Evolutionary conservation across 2,329 filamentous ascomycete species (phyloP), one percentile per base, ranked within the genome.

Genomic region (Diaporthe helianthi): DNA sequence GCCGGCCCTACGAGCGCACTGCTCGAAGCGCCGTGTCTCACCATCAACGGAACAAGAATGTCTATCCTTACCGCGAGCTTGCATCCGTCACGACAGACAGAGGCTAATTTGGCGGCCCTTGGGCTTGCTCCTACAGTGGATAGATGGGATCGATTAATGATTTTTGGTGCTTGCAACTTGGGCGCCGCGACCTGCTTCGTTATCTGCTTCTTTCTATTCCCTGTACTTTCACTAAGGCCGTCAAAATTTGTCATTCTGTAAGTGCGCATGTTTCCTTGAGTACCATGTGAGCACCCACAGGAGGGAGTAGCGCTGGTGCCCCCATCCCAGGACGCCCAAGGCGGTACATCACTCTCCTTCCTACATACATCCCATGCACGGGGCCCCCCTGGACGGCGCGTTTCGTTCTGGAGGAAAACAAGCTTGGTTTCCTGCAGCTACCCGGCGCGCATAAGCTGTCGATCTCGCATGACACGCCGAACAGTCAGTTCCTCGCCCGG

Each of bases 191-290:
- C 92, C 74, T 95, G 97, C 84, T 98, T 99, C 84, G 89, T 97
- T 79, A 89, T 97, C 76, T 94, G 93, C 85, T 97, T 98, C 83
- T 91, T 91, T 75, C 85, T 98, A 69, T 95, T 97, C 83, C 94
- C 94, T 67, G 86, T 94, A 71, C 86, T 98, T 74, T 87, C 92
- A 74, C 81, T 93, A 73, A 90, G 87, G 79, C 94, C 95, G 74
- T 89, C 92, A 81, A 99, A 98, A 85, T 98, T 99, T 85, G 94
- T 95, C 67, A 94, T 97, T 73, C 81, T 98, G 96, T 98, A 90
- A 92, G 95, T 95, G 72, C 73, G 74, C 73, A 71, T 72, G 69
- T 73, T 71, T 68, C 64, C 66, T 51, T 71, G 66, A 67, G 69
- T 71, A 71, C 65, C 65, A 64, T 67, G 49, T 71, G 63, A 54